phyloP scores from a whole-genome alignment of 106 monocot species.

The Allium fistulosum region DNA sequence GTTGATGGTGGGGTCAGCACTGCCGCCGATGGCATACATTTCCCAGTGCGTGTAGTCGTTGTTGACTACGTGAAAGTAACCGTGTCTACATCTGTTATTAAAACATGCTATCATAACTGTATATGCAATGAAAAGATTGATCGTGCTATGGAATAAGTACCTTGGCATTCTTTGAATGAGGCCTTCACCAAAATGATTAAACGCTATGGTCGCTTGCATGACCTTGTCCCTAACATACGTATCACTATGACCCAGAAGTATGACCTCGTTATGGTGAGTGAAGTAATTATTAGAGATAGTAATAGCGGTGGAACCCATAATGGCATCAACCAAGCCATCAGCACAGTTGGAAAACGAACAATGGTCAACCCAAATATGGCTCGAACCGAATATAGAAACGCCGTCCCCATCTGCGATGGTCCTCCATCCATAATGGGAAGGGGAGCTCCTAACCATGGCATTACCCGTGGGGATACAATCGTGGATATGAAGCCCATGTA shows the following conservation, averaged over 20 bases:
- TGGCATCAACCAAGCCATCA: constrained; percentile 71
- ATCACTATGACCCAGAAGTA: constrained; percentile 44
- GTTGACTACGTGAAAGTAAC: constrained; percentile 51
- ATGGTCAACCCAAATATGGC: constrained; percentile 68
- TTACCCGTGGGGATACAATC: constrained; percentile 61
- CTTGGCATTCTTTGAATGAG: constrained; percentile 51
- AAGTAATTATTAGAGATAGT: constrained; percentile 67
- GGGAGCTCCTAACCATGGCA: constrained; percentile 50
- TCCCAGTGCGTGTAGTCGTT: constrained; percentile 53
- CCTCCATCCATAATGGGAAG: constrained; percentile 36
- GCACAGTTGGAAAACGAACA: constrained; percentile 52
- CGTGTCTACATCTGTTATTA: constrained; percentile 32
- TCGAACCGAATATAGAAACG: constrained; percentile 36
- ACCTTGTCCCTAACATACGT: constrained; percentile 31
- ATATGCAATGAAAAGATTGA: background rate
- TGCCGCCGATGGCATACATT: constrained; percentile 47
- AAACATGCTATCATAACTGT: background rate
- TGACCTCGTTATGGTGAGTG: constrained; percentile 61
- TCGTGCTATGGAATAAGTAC: background rate
- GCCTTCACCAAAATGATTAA: constrained; percentile 53
- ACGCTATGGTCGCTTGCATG: constrained; percentile 47
- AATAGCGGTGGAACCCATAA: constrained; percentile 60
- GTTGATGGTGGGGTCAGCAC: constrained; percentile 44
- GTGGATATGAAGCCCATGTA: constrained; percentile 61
- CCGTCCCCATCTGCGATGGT: constrained; percentile 62